phyloP scores from a whole-genome alignment of 202 grass and related monocot species.

The Alloteropsis angusta region DNA sequence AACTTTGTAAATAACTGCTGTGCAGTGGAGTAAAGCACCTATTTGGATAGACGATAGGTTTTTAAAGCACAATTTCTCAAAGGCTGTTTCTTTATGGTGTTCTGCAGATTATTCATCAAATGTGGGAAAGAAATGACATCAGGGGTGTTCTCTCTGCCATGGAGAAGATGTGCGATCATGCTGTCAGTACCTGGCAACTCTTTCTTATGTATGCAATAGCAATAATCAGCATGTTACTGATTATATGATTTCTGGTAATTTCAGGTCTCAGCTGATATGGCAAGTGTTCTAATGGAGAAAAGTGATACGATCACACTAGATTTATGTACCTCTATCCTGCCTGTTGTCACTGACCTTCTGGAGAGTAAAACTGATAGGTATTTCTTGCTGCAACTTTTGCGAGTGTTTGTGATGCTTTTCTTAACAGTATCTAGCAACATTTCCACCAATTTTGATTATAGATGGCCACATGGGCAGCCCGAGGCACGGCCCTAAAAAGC shows the following conservation, averaged over 20 bases:
- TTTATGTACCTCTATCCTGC: constrained; percentile 76
- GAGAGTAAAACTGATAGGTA: constrained; percentile 98
- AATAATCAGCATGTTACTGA: constrained; percentile 1
- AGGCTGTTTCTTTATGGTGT: constrained; percentile 3
- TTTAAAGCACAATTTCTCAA: constrained; percentile 13
- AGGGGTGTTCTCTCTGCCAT: constrained; percentile 69
- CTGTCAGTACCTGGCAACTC: constrained; percentile 43
- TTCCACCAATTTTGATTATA: background rate
- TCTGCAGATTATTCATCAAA: constrained; percentile 70
- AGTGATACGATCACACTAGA: constrained; percentile 73
- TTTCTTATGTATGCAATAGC: background rate
- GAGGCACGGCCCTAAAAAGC: too few relatives aligned
- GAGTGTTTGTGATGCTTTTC: background rate
- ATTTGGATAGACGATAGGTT: background rate
- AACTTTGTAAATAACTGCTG: background rate
- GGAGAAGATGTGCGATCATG: constrained; percentile 88
- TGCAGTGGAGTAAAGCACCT: background rate
- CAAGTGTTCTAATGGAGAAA: constrained; percentile 70
- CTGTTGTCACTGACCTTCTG: constrained; percentile 56
- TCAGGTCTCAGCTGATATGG: constrained; percentile 88
- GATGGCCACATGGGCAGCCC: too few relatives aligned
- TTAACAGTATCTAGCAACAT: background rate
- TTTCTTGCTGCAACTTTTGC: background rate
- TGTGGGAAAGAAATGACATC: constrained; percentile 88
- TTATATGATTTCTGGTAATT: constrained; percentile 21